Percentiles rank a stretch among this genome's conserved stretches.
These are phyloP conservation scores for Saccharomycopsis javanensis DNA, from an alignment of 805 yeast genomes.

Conservation along the genomic window DNA sequence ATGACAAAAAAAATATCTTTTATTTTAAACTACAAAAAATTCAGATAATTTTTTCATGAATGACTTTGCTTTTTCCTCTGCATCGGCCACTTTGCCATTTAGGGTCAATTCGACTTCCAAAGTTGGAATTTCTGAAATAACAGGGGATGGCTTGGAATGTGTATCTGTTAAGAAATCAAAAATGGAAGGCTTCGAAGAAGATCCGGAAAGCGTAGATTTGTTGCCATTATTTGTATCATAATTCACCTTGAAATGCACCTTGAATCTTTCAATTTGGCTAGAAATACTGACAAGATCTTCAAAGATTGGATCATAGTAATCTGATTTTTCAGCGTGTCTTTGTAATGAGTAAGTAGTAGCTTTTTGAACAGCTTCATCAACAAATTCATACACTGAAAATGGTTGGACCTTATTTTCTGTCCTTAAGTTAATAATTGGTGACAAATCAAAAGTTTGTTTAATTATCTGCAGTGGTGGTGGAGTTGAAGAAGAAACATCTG, in stretches of 20 bases:
- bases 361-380: slow-evolving; percentile 35
- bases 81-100: slow-evolving; percentile 33
- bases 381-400: slow-evolving; percentile 26
- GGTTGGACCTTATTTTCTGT: slow-evolving; percentile 25
- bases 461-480: slow-evolving; percentile 28
- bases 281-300: slow-evolving; percentile 47
- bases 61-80: slow-evolving; percentile 38
- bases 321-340: slow-evolving; percentile 31
- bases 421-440: slow-evolving; percentile 24
- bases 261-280: slow-evolving; percentile 35
- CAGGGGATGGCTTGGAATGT: slow-evolving; percentile 19
- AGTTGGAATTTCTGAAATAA: slow-evolving; percentile 24
- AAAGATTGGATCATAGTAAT: slow-evolving; percentile 47
- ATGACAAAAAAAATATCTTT: no score
- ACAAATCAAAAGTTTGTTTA: slow-evolving; percentile 26
- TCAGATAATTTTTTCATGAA: slow-evolving; percentile 25
- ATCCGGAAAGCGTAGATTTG: slow-evolving; percentile 17
- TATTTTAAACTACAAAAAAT: slow-evolving; percentile 19
- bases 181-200: slow-evolving; percentile 21
- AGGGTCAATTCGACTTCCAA: slow-evolving; percentile 30
- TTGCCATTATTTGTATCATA: slow-evolving; percentile 8
- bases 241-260: slow-evolving; percentile 26
- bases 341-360: slow-evolving; percentile 39
- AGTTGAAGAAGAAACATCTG: slow-evolving; percentile 21
- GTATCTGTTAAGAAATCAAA: slow-evolving; percentile 25